Evolutionary conservation across 768 basidiomycete genomes (phyloP).

Genomic region (Pleurotus platypus): DNA sequence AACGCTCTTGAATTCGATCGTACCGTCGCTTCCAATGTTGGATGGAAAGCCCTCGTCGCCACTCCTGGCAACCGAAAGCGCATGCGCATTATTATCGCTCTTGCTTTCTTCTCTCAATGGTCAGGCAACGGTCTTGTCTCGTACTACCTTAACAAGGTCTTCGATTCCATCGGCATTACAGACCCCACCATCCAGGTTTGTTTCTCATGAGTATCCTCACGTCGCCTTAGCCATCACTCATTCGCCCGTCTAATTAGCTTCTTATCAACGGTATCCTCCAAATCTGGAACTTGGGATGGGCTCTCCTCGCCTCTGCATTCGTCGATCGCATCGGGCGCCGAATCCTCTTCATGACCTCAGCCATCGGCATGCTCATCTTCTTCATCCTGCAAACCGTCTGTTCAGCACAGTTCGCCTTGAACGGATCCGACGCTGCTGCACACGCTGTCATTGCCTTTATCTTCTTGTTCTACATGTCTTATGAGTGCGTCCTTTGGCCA

Average conservation of each 20-base stretch:
- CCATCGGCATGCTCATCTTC: conserved; percentile 57
- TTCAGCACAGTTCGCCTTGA: conserved; percentile 52
- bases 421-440: conserved; percentile 38
- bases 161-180: conserved; percentile 65
- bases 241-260: conserved; percentile 40
- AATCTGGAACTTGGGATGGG: conserved; percentile 75
- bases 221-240: not conserved
- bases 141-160: conserved; percentile 76
- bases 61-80: conserved; percentile 74
- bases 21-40: conserved; percentile 52
- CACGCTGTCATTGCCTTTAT: conserved; percentile 81
- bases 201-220: conserved; percentile 11
- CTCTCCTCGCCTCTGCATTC: conserved; percentile 50
- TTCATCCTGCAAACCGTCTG: conserved; percentile 68
- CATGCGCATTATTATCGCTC: conserved; percentile 69
- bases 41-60: conserved; percentile 65
- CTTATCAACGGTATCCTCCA: conserved; percentile 86
- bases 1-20: conserved; percentile 70
- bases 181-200: conserved; percentile 44
- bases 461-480: conserved; percentile 77
- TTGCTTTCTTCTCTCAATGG: conserved; percentile 86
- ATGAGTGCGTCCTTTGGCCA: conserved; percentile 49
- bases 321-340: conserved; percentile 70
- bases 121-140: conserved; percentile 83
- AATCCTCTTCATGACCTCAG: conserved; percentile 63